A percentile compares a stretch with the other conserved stretches of the same genome.
phyloP scores from a whole-genome alignment of 2,329 filamentous ascomycete genomes.

The Colletotrichum aenigma region DNA sequence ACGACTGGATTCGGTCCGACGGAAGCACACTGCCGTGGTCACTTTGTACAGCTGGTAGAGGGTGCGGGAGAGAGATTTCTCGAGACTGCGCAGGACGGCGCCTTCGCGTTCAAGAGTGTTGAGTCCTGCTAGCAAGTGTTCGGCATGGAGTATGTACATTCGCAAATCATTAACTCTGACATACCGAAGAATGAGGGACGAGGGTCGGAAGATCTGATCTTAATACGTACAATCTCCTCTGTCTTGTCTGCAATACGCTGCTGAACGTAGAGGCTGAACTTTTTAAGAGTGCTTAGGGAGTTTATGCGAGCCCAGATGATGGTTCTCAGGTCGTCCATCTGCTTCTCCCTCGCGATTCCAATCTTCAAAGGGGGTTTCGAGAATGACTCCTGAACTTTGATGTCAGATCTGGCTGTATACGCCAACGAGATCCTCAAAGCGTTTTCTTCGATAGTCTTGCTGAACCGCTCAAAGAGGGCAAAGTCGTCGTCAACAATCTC shows the following conservation, averaged over 20 bases:
- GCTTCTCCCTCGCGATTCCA: conserved; percentile 28
- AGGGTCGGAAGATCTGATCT: neutral
- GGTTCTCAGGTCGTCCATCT: conserved; percentile 29
- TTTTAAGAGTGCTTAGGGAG: conserved; percentile 24
- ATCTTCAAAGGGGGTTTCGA: conserved; percentile 8
- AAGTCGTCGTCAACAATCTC: conserved; percentile 26
- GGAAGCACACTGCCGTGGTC: conserved; percentile 27
- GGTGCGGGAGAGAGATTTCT: conserved; percentile 24
- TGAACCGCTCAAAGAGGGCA: conserved; percentile 18
- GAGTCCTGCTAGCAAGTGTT: conserved; percentile 35
- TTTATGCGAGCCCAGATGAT: conserved; percentile 31
- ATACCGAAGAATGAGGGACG: neutral
- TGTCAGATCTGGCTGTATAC: conserved; percentile 11
- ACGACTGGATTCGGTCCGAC: conserved; percentile 20
- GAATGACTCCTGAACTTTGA: neutral
- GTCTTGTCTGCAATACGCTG: conserved; percentile 33
- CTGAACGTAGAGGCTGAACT: conserved; percentile 31
- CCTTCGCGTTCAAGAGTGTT: conserved; percentile 35
- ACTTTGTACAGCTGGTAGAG: conserved; percentile 30
- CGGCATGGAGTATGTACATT: conserved; percentile 37
- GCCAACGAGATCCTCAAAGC: too few relatives aligned
- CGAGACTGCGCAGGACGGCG: conserved; percentile 31
- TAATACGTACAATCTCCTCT: conserved; percentile 33
- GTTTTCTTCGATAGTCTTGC: too few relatives aligned
- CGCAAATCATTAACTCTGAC: neutral